Percentiles rank a stretch among this genome's conserved stretches.
Evolutionary conservation across 2,329 filamentous ascomycete genomes (phyloP).

Genomic region (Cercospora sp.): DNA sequence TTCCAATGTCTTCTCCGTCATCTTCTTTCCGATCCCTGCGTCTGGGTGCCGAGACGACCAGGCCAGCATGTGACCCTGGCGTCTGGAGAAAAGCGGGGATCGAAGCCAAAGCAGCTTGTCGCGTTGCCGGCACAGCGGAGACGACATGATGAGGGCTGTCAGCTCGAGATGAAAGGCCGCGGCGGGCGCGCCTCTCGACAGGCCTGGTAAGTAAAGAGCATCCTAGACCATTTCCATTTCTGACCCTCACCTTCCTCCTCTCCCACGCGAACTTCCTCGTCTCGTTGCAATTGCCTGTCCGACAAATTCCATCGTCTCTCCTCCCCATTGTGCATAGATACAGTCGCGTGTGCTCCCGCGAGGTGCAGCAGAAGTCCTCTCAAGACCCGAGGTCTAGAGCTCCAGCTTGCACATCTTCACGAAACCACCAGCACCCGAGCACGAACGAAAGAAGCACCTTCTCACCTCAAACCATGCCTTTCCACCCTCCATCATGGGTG

Average conservation of each 20-base stretch:
- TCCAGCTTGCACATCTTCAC: background rate
- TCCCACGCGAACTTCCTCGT: background rate
- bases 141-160: constrained; percentile 1
- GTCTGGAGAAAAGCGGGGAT: constrained; percentile 9
- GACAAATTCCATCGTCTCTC: background rate
- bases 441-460: background rate
- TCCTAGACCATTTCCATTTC: background rate
- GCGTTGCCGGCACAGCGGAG: constrained; percentile 1
- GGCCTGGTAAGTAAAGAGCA: background rate
- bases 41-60: background rate
- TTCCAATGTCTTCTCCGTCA: background rate
- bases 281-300: background rate
- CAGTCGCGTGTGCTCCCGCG: background rate
- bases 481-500: constrained; percentile 63
- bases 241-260: background rate
- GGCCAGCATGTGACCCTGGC: constrained; percentile 2
- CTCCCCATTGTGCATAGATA: background rate
- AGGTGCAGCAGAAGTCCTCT: background rate
- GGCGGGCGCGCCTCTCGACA: background rate
- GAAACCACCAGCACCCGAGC: background rate
- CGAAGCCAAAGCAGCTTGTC: constrained; percentile 3
- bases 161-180: background rate
- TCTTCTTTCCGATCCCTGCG: background rate
- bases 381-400: background rate
- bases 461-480: constrained; percentile 46